Conservation (phyloP, 345 rosid genomes). For the Crucihimalaya himalaica region DNA sequence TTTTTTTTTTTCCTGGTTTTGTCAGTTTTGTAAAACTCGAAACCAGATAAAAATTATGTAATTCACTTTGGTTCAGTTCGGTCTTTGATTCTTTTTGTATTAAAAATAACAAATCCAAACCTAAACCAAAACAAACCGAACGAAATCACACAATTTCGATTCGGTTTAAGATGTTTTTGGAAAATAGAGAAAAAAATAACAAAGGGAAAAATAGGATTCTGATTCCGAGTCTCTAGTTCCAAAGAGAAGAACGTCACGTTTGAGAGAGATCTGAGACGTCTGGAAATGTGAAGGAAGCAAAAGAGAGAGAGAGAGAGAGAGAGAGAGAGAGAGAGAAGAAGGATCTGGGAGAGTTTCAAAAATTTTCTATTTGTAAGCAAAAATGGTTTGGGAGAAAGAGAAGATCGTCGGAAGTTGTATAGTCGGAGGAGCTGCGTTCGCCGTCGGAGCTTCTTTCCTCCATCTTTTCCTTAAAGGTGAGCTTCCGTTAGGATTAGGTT, state of each 20-base stretch:
- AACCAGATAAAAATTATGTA: not conserved
- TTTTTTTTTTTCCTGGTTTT: not conserved
- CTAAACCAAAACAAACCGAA: not conserved
- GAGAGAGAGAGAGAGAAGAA: too few relatives aligned
- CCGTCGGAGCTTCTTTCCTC: conserved; percentile 47
- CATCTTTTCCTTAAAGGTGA: conserved; percentile 45
- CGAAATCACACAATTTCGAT: not conserved
- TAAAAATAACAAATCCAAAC: not conserved
- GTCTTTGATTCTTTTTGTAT: not conserved
- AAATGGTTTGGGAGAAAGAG: conserved; percentile 45
- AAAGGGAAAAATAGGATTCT: conserved; percentile 24
- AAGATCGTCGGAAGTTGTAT: conserved; percentile 49
- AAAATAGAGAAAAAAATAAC: not conserved
- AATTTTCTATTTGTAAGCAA: not conserved
- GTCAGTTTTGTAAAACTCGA: not conserved
- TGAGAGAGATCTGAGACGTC: conserved; percentile 31
- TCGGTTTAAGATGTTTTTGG: conserved; percentile 3
- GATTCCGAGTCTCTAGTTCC: conserved; percentile 44
- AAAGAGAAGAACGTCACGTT: conserved; percentile 37
- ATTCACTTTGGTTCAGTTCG: not conserved
- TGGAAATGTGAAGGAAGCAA: conserved; percentile 33
- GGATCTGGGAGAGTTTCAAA: conserved; percentile 30
- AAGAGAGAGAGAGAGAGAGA: too few relatives aligned
- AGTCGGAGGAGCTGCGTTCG: conserved; percentile 57
- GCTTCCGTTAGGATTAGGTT: conserved; percentile 40